phyloP scores from a whole-genome alignment of 148 eudicot genomes.

The Amaranthus palmeri region DNA sequence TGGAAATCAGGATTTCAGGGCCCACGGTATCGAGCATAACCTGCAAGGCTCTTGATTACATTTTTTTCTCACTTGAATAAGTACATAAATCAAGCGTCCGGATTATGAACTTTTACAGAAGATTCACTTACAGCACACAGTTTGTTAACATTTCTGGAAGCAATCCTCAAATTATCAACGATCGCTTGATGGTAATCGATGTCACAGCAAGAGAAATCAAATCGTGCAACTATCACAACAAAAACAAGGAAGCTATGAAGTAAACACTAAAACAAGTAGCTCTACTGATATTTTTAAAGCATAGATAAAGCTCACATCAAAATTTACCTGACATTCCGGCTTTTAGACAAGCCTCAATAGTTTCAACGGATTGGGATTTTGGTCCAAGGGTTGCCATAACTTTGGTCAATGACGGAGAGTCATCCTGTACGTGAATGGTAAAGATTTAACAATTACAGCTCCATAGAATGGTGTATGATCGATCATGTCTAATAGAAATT shows the following conservation, averaged over 20 bases:
- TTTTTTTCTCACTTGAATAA: background rate
- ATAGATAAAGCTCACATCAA: background rate
- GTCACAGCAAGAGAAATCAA: constrained; percentile 59
- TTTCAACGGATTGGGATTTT: constrained; percentile 44
- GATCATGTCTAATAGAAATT: background rate
- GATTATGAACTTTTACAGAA: background rate
- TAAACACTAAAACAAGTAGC: background rate
- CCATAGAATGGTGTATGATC: background rate
- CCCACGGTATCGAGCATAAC: constrained; percentile 68
- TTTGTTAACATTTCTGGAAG: constrained; percentile 37
- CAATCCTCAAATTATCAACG: constrained; percentile 45
- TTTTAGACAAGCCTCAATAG: constrained; percentile 52
- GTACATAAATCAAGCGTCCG: background rate
- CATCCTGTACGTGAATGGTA: constrained; percentile 27
- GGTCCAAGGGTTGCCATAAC: constrained; percentile 61
- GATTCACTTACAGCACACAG: constrained; percentile 51
- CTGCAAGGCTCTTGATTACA: constrained; percentile 28
- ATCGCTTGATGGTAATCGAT: constrained; percentile 56
- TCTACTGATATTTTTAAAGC: background rate
- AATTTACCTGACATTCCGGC: constrained; percentile 59
- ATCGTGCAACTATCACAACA: constrained; percentile 46
- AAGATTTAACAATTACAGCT: background rate
- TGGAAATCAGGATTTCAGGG: constrained; percentile 54
- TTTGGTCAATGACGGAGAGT: constrained; percentile 45
- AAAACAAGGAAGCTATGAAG: background rate